A percentile compares a stretch with the other conserved stretches of the same genome.
Evolutionary conservation across 257 asterid genomes (phyloP).

Genomic region (Scutellaria galericulata): DNA sequence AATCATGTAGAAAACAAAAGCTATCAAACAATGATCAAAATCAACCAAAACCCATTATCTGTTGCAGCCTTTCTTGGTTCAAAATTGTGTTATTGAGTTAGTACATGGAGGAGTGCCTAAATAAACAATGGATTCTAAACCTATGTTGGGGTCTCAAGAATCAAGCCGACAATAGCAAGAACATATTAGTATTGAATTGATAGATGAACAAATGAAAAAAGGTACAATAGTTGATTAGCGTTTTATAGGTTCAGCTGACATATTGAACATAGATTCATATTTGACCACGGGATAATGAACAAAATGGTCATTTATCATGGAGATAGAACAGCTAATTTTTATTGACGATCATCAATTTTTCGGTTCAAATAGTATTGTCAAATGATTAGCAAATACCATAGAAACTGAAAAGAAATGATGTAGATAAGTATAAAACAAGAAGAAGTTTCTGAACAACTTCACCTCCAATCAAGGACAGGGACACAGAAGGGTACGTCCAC

Average conservation of each 20-base stretch:
- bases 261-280: slow-evolving; percentile 10
- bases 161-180: slow-evolving; percentile 22
- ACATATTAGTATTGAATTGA: slow-evolving; percentile 8
- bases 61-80: slow-evolving; percentile 20
- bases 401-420: slow-evolving; percentile 5
- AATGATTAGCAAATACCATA: neutral
- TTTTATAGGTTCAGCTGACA: slow-evolving; percentile 20
- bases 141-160: slow-evolving; percentile 1
- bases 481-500: slow-evolving; percentile 21
- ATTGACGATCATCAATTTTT: neutral
- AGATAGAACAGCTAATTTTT: neutral
- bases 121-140: slow-evolving; percentile 16
- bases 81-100: slow-evolving; percentile 9
- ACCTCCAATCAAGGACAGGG: slow-evolving; percentile 36
- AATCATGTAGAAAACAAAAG: slow-evolving; percentile 10
- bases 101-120: slow-evolving; percentile 12
- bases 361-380: neutral
- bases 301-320: neutral
- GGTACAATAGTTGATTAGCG: neutral
- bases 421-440: slow-evolving; percentile 23
- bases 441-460: slow-evolving; percentile 17
- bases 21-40: neutral
- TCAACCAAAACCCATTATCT: neutral
- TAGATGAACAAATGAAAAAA: slow-evolving; percentile 5
- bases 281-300: slow-evolving; percentile 21